A percentile compares a stretch with the other conserved stretches of the same genome.
Evolutionary conservation across 345 rosid species (phyloP).

Genomic region (Brassica cretica): DNA sequence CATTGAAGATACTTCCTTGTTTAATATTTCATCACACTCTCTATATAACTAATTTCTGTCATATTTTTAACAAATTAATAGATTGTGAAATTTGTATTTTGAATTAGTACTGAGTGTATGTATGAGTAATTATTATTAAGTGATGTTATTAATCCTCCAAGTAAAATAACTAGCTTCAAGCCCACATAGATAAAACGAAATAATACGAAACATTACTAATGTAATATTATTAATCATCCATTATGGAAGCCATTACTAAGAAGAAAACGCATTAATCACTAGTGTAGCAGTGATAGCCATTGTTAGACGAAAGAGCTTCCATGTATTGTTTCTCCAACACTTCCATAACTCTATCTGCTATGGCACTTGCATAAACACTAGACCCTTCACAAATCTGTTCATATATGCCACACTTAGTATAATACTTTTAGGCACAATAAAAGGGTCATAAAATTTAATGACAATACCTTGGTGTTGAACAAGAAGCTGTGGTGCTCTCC

Average conservation of each 20-base stretch:
- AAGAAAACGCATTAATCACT: conserved; percentile 28
- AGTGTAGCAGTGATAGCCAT: conserved; percentile 36
- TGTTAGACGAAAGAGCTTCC: conserved; percentile 42
- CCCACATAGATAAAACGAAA: not conserved
- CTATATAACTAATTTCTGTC: no score
- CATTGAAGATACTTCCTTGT: conserved; percentile 1
- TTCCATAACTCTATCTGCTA: conserved; percentile 78
- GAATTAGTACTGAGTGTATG: not conserved
- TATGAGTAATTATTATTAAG: not conserved
- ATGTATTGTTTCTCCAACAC: conserved; percentile 64
- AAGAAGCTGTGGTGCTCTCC: conserved; percentile 75
- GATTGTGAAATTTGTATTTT: not conserved
- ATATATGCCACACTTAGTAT: not conserved
- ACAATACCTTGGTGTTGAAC: conserved; percentile 70
- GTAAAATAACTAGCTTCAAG: not conserved
- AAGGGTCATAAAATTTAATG: not conserved
- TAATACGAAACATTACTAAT: conserved; percentile 17
- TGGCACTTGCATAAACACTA: conserved; percentile 56
- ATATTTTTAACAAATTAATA: no score
- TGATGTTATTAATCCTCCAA: not conserved
- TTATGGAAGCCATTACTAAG: not conserved
- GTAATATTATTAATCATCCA: conserved; percentile 16
- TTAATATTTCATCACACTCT: not conserved
- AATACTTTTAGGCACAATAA: not conserved
- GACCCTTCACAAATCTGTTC: conserved; percentile 40